Conservation (phyloP, 495 filamentous ascomycete genomes). For the Talaromyces liani region DNA sequence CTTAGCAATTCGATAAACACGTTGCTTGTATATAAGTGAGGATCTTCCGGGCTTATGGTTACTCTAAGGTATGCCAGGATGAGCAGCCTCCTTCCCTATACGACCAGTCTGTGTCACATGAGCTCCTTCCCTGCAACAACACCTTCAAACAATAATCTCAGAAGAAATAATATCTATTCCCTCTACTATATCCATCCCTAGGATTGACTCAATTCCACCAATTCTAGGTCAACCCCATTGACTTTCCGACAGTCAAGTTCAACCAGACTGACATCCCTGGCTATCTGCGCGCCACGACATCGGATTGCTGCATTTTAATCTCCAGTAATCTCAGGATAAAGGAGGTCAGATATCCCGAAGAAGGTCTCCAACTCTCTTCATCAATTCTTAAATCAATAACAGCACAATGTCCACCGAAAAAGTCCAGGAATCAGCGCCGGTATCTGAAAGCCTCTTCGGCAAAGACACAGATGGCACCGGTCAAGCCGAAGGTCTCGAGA, state of each 20-base stretch:
- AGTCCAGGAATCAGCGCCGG: not conserved
- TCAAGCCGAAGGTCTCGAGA: conserved; percentile 20
- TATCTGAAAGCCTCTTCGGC: not conserved
- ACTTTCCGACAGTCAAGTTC: too few species aligned
- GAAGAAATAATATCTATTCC: too few species aligned
- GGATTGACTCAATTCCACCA: too few species aligned
- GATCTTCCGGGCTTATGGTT: not conserved
- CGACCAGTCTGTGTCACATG: not conserved
- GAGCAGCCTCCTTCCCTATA: not conserved
- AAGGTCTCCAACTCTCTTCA: not conserved
- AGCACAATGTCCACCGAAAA: not conserved
- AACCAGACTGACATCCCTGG: not conserved
- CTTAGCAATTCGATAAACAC: not conserved
- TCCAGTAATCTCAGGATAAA: not conserved
- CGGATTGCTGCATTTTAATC: not conserved
- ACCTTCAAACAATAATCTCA: too few species aligned
- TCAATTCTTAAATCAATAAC: not conserved
- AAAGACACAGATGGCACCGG: not conserved
- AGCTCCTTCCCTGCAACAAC: not conserved
- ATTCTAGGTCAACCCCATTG: too few species aligned
- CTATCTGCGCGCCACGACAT: not conserved
- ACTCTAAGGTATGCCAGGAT: not conserved
- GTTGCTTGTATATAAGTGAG: not conserved
- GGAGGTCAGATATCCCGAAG: not conserved
- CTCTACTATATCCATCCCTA: not conserved